Conservation (phyloP, 768 basidiomycete genomes). For the Dacryopinax spathularia region DNA sequence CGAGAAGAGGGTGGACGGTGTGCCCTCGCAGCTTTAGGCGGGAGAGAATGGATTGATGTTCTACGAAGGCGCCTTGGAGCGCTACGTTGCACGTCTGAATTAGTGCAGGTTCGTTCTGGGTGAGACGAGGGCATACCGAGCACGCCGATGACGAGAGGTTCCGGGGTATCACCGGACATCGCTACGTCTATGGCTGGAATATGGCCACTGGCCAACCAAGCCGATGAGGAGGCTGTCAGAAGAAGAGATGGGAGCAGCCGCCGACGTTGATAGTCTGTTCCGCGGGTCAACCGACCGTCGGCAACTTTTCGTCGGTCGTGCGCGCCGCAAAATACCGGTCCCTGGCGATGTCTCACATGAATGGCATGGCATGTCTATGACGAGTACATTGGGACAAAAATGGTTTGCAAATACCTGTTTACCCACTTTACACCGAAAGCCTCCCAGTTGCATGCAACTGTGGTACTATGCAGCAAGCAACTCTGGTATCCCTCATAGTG, state of each 20-base stretch:
- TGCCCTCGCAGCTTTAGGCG: conserved; percentile 35
- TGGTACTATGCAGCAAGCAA: too few species aligned
- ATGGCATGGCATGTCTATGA: too few species aligned
- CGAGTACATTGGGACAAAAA: too few species aligned
- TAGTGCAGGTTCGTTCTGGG: neutral
- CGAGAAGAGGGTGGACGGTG: conserved; percentile 30
- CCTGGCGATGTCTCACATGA: too few species aligned
- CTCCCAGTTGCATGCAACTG: too few species aligned
- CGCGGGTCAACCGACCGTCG: neutral
- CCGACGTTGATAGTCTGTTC: too few species aligned
- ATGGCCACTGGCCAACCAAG: neutral
- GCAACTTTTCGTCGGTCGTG: neutral
- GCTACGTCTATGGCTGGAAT: neutral
- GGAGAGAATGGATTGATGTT: conserved; percentile 59
- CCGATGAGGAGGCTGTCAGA: neutral
- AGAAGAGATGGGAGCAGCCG: too few species aligned
- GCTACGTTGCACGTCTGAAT: conserved; percentile 32
- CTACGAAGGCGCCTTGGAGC: conserved; percentile 82
- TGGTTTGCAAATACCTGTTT: too few species aligned
- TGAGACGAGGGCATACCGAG: conserved; percentile 9
- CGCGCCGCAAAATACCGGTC: neutral
- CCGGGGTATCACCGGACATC: neutral
- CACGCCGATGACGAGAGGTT: conserved; percentile 11
- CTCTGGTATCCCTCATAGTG: too few species aligned
- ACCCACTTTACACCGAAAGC: too few species aligned